phyloP scores from a whole-genome alignment of 371 early-diverging fungal species.

The Capillidium rhysosporum region DNA sequence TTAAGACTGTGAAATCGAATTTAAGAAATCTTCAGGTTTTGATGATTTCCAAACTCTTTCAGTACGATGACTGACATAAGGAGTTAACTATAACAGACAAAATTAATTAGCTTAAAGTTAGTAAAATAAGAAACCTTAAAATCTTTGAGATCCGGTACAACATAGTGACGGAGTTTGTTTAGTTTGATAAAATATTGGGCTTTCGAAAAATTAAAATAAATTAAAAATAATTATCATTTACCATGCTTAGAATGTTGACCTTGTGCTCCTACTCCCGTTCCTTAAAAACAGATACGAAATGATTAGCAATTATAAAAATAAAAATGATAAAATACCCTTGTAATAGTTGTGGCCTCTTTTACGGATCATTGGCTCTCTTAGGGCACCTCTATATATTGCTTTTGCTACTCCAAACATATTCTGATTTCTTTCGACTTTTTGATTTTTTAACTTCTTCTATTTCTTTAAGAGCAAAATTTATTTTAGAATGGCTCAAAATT shows the following conservation, averaged over 20 bases:
- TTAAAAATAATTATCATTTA: background rate
- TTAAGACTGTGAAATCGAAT: background rate
- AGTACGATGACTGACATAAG: constrained; percentile 7
- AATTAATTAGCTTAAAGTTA: background rate
- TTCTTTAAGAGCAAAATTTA: too few species aligned
- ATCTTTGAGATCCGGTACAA: constrained; percentile 51
- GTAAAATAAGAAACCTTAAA: constrained; percentile 26
- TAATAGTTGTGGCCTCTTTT: constrained; percentile 68
- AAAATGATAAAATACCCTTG: constrained; percentile 33
- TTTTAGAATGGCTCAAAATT: too few species aligned
- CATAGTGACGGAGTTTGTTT: constrained; percentile 55
- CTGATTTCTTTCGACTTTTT: too few species aligned
- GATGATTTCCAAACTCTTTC: background rate
- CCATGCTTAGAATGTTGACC: constrained; percentile 62
- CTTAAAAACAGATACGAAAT: constrained; percentile 14
- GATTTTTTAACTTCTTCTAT: too few species aligned
- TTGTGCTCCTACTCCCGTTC: constrained; percentile 64
- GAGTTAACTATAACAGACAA: constrained; percentile 3
- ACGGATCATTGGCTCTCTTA: constrained; percentile 48
- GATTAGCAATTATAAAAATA: background rate
- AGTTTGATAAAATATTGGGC: constrained; percentile 48
- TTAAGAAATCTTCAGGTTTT: constrained; percentile 4
- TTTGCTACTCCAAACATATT: constrained; percentile 3
- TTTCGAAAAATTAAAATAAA: background rate
- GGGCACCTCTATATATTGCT: constrained; percentile 23